Evolutionary conservation across 345 rosid genomes (phyloP).

Genomic region (Eucalyptus polybractea): DNA sequence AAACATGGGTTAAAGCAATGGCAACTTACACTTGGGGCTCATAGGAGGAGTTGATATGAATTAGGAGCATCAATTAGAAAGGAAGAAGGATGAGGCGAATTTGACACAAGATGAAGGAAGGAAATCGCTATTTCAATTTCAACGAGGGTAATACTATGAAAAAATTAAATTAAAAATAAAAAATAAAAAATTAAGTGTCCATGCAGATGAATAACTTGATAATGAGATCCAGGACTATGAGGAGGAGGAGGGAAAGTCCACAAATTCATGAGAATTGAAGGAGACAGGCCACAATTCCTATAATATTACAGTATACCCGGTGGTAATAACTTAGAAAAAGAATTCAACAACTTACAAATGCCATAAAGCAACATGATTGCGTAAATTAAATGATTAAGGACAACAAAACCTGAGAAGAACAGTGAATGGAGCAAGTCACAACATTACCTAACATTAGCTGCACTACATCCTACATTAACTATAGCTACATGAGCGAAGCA

Average conservation of each 20-base stretch:
- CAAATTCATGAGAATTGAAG: background rate
- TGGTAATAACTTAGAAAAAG: background rate
- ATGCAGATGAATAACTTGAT: background rate
- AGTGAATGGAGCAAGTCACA: background rate
- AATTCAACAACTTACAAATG: background rate
- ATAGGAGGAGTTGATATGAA: background rate
- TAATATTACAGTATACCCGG: background rate
- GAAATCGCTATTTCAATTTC: too few species aligned
- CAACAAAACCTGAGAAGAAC: background rate
- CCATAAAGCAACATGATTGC: background rate
- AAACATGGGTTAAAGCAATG: background rate
- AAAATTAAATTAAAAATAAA: too few species aligned
- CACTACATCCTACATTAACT: background rate
- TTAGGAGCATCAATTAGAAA: background rate
- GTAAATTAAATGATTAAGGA: background rate
- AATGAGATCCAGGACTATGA: background rate
- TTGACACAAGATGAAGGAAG: too few species aligned
- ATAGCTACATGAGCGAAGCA: background rate
- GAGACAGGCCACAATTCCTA: background rate
- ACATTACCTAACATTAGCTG: background rate
- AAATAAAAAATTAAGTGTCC: background rate
- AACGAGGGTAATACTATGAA: too few species aligned
- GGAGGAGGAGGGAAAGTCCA: background rate
- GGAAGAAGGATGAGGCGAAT: background rate
- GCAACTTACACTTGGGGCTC: background rate